Evolutionary conservation across 768 basidiomycete species (phyloP).

Genomic region (Inosperma sp.): DNA sequence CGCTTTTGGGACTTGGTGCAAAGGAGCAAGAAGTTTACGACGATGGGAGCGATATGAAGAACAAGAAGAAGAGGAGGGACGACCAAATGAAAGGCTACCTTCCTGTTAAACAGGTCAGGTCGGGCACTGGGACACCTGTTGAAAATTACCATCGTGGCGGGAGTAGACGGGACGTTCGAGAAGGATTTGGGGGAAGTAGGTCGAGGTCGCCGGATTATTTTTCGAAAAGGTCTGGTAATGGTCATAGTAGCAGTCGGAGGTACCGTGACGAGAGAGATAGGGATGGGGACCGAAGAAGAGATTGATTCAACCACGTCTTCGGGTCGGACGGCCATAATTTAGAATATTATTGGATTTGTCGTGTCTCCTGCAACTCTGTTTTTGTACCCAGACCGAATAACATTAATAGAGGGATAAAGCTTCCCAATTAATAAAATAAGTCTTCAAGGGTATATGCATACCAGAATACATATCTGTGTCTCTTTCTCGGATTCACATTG

Average conservation of each 20-base stretch:
- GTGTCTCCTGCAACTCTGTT: too few species aligned
- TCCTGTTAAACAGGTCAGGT: constrained; percentile 67
- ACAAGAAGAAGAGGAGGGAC: constrained; percentile 49
- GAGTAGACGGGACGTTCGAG: constrained; percentile 36
- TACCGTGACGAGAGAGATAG: constrained; percentile 11
- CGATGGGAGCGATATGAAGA: constrained; percentile 57
- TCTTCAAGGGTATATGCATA: too few species aligned
- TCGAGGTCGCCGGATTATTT: constrained; percentile 51
- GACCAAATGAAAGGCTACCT: constrained; percentile 83
- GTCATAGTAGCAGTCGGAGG: constrained; percentile 10
- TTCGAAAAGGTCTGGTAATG: too few species aligned
- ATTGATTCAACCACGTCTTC: too few species aligned
- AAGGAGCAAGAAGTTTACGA: constrained; percentile 77
- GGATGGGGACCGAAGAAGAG: too few species aligned
- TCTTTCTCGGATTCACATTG: too few species aligned
- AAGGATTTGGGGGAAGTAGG: constrained; percentile 41
- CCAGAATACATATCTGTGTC: too few species aligned
- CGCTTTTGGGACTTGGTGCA: constrained; percentile 89
- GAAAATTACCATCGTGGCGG: constrained; percentile 24
- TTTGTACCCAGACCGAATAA: too few species aligned
- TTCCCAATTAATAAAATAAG: too few species aligned
- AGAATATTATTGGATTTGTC: too few species aligned
- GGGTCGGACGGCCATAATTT: too few species aligned
- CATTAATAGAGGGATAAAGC: too few species aligned
- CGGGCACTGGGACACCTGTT: constrained; percentile 18